Evolutionary conservation across 2,329 filamentous ascomycete genomes (phyloP).

Genomic region (Pseudogymnoascus sp.): DNA sequence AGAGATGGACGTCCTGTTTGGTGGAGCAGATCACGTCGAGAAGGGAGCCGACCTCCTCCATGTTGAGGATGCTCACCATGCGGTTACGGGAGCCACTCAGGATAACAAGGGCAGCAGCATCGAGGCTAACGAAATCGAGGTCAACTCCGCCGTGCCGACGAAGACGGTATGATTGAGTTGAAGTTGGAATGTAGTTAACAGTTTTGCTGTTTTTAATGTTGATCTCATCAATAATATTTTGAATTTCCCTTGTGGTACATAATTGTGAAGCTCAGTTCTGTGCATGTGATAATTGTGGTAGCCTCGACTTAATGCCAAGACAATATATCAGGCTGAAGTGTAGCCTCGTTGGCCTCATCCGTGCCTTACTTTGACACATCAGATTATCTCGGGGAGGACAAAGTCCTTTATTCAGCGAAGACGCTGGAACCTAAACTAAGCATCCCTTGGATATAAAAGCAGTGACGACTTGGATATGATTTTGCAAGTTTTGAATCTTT

Average conservation of each 20-base stretch:
- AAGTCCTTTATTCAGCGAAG: background rate
- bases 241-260: background rate
- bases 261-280: background rate
- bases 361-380: constrained; percentile 1
- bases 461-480: background rate
- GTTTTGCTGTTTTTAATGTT: background rate
- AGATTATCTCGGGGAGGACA: background rate
- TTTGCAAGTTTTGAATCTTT: background rate
- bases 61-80: constrained; percentile 23
- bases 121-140: background rate
- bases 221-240: constrained; percentile 4
- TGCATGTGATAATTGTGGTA: background rate
- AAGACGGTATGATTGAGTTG: background rate
- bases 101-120: background rate
- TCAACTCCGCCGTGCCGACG: background rate
- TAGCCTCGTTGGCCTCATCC: background rate
- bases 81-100: background rate
- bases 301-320: background rate
- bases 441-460: constrained; percentile 4
- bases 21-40: constrained; percentile 25
- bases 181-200: background rate
- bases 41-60: constrained; percentile 25
- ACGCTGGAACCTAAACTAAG: constrained; percentile 5
- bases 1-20: constrained; percentile 50
- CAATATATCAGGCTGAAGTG: background rate